Conservation (phyloP, 2,329 filamentous ascomycete species). For the Alternaria arborescens region DNA sequence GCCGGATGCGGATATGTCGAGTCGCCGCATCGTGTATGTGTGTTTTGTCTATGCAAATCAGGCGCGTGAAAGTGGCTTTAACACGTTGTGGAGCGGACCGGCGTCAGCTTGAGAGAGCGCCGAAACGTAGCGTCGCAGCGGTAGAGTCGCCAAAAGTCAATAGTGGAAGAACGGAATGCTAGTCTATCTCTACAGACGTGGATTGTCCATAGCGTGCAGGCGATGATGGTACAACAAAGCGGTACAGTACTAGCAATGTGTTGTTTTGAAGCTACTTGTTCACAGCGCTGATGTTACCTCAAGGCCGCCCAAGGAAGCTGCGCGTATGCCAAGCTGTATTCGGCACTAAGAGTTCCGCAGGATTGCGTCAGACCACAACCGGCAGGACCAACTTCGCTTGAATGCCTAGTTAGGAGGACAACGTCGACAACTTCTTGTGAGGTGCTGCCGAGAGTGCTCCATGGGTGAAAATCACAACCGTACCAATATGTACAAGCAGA, state of each 20-base stretch:
- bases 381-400: background rate
- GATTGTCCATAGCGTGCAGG: slow-evolving; percentile 5
- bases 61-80: slow-evolving; percentile 10
- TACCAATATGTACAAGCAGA: background rate
- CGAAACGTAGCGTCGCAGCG: slow-evolving; percentile 21
- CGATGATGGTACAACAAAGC: background rate
- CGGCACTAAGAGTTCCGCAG: slow-evolving; percentile 14
- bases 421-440: background rate
- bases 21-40: slow-evolving; percentile 40
- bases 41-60: slow-evolving; percentile 6
- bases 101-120: slow-evolving; percentile 25
- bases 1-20: slow-evolving; percentile 33
- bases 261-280: slow-evolving; percentile 38
- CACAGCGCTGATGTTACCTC: slow-evolving; percentile 31
- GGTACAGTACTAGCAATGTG: slow-evolving; percentile 26
- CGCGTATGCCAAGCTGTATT: slow-evolving; percentile 30
- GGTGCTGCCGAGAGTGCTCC: background rate
- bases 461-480: background rate
- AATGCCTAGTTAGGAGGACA: background rate
- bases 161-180: background rate
- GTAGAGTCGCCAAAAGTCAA: slow-evolving; percentile 11
- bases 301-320: slow-evolving; percentile 23
- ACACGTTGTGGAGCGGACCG: slow-evolving; percentile 12
- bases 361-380: slow-evolving; percentile 3
- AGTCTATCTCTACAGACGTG: slow-evolving; percentile 1